A percentile compares a stretch with the other conserved stretches of the same genome.
phyloP scores from a whole-genome alignment of 2,329 filamentous ascomycete species.

The Stachybotrys echinatus region DNA sequence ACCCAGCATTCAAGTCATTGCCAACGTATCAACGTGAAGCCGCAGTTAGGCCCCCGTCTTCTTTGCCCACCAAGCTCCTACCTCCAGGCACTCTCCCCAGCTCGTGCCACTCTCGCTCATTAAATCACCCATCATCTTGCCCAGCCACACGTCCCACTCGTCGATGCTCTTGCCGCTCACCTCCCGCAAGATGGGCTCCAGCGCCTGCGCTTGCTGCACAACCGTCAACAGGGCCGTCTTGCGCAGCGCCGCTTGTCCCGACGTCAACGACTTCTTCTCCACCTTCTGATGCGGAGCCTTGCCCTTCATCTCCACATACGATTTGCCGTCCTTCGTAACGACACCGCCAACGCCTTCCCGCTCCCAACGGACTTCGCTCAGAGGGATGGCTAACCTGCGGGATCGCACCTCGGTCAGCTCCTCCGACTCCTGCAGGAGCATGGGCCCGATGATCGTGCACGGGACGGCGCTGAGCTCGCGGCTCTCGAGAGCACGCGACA shows the following conservation, averaged over 20 bases:
- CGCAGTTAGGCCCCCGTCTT: slow-evolving; percentile 41
- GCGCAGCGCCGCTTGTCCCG: slow-evolving; percentile 68
- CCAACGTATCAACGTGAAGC: not conserved
- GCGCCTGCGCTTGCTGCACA: slow-evolving; percentile 75
- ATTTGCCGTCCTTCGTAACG: slow-evolving; percentile 55
- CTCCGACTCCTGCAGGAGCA: slow-evolving; percentile 76
- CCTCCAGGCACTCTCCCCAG: slow-evolving; percentile 80
- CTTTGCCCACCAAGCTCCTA: slow-evolving; percentile 84
- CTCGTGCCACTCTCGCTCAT: slow-evolving; percentile 72
- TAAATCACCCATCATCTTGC: slow-evolving; percentile 79
- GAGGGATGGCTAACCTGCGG: slow-evolving; percentile 77
- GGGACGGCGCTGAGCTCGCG: slow-evolving; percentile 69
- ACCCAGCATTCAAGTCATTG: not conserved
- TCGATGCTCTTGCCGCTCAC: slow-evolving; percentile 81
- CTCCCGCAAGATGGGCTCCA: slow-evolving; percentile 79
- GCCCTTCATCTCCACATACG: slow-evolving; percentile 51
- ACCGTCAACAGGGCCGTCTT: slow-evolving; percentile 77
- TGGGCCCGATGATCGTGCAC: slow-evolving; percentile 71
- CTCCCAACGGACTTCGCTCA: slow-evolving; percentile 85
- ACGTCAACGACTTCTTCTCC: slow-evolving; percentile 50
- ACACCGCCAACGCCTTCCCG: slow-evolving; percentile 63
- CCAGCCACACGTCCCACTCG: slow-evolving; percentile 88
- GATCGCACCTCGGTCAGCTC: slow-evolving; percentile 63
- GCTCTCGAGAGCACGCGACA: slow-evolving; percentile 67
- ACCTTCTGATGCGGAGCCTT: slow-evolving; percentile 29